These are phyloP conservation scores for Reticulascus tulasneorum DNA, from an alignment of 2,329 filamentous ascomycete species.

Conservation along the genomic window DNA sequence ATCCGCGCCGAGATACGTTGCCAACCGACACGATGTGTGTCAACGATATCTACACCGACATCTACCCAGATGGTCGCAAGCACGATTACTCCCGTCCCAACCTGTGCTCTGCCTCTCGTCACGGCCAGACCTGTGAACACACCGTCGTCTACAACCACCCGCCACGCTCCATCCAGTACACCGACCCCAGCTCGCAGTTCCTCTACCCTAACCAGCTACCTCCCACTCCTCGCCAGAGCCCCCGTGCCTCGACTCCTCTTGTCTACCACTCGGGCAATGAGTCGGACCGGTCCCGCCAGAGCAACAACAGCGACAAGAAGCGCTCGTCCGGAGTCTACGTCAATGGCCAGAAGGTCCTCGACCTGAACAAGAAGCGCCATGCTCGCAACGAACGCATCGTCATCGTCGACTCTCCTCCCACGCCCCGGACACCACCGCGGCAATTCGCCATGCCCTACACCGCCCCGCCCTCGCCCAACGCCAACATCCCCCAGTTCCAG, in stretches of 20 bases:
- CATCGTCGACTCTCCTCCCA: slow-evolving; percentile 41
- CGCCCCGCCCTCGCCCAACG: slow-evolving; percentile 27
- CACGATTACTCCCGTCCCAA: slow-evolving; percentile 28
- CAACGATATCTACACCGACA: slow-evolving; percentile 41
- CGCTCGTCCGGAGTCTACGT: slow-evolving; percentile 31
- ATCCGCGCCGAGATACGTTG: slow-evolving; percentile 6
- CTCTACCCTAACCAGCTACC: slow-evolving; percentile 27
- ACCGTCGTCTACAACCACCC: slow-evolving; percentile 38
- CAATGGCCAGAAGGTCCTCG: slow-evolving; percentile 31
- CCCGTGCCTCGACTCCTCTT: slow-evolving; percentile 23
- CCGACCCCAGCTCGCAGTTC: slow-evolving; percentile 24
- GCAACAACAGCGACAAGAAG: slow-evolving; percentile 23
- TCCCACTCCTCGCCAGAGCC: slow-evolving; percentile 30
- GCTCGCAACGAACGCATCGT: slow-evolving; percentile 38
- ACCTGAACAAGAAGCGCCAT: slow-evolving; percentile 26
- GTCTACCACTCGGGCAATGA: slow-evolving; percentile 36
- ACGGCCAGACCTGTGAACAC: slow-evolving; percentile 37
- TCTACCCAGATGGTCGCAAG: slow-evolving; percentile 41
- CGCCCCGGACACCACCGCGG: slow-evolving; percentile 43
- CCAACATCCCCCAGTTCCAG: slow-evolving; percentile 16
- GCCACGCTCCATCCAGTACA: slow-evolving; percentile 29
- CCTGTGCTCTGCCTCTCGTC: slow-evolving; percentile 34
- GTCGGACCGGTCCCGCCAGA: slow-evolving; percentile 29
- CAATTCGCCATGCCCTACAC: slow-evolving; percentile 34
- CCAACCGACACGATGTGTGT: slow-evolving; percentile 44